These are phyloP conservation scores for Fusarium tanahbumbuense DNA, from an alignment of 2,329 filamentous ascomycete genomes.

Conservation along the genomic window DNA sequence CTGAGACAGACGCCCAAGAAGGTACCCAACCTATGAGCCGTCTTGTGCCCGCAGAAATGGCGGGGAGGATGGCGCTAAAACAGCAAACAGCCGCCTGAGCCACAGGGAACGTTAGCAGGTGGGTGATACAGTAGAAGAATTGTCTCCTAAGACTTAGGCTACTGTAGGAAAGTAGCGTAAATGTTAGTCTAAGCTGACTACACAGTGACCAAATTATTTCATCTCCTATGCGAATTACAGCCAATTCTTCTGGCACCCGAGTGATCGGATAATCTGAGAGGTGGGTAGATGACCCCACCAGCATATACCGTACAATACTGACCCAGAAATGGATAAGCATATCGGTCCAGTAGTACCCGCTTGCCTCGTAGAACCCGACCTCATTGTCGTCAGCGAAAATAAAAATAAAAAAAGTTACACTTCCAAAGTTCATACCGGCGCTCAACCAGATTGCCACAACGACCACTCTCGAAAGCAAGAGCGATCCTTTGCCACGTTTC, in stretches of 20 bases:
- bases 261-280: neutral
- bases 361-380: neutral
- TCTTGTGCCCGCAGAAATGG: constrained; percentile 29
- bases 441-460: neutral
- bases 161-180: neutral
- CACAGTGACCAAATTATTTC: neutral
- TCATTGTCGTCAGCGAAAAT: constrained; percentile 1
- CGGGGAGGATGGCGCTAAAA: constrained; percentile 33
- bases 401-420: constrained; percentile 13
- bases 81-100: constrained; percentile 12
- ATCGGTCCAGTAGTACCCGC: neutral
- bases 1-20: constrained; percentile 19
- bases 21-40: constrained; percentile 8
- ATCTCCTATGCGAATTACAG: neutral
- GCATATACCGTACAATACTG: neutral
- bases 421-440: constrained; percentile 2
- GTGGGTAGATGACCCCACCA: constrained; percentile 30
- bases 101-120: neutral
- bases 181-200: neutral
- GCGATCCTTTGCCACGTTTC: neutral
- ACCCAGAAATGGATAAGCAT: constrained; percentile 1
- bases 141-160: neutral
- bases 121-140: neutral
- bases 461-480: neutral
- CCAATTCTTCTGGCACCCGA: neutral